Evolutionary conservation across 805 yeast genomes (phyloP).

Genomic region (Kodamaea hsintzibuensis): DNA sequence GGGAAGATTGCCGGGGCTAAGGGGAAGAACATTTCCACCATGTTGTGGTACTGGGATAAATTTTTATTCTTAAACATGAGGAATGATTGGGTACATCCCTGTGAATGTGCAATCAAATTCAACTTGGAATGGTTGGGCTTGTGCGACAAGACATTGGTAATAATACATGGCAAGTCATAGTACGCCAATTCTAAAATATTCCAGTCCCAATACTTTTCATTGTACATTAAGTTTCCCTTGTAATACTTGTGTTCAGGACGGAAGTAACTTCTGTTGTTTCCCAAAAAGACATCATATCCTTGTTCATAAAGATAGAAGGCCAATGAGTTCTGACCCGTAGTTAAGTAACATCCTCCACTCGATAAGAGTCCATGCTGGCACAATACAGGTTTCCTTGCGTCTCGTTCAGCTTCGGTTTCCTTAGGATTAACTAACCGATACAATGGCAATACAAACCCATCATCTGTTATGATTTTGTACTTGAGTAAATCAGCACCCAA

Average conservation of each 20-base stretch:
- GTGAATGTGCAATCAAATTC: slow-evolving; percentile 80
- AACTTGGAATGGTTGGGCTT: slow-evolving; percentile 47
- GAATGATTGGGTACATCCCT: slow-evolving; percentile 88
- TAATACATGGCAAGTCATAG: slow-evolving; percentile 73
- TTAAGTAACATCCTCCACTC: slow-evolving; percentile 80
- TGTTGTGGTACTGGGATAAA: slow-evolving; percentile 41
- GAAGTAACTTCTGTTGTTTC: slow-evolving; percentile 88
- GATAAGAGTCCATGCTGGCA: slow-evolving; percentile 86
- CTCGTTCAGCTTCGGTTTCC: slow-evolving; percentile 29
- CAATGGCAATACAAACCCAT: slow-evolving; percentile 73
- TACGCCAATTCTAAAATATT: slow-evolving; percentile 80
- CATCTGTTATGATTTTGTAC: slow-evolving; percentile 66
- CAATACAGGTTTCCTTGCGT: slow-evolving; percentile 59
- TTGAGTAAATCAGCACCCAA: slow-evolving; percentile 61
- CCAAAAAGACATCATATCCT: slow-evolving; percentile 89
- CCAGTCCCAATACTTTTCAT: slow-evolving; percentile 86
- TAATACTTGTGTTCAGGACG: slow-evolving; percentile 56
- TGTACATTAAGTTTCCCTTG: slow-evolving; percentile 38
- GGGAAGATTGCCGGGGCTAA: slow-evolving; percentile 92
- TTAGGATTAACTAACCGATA: slow-evolving; percentile 60
- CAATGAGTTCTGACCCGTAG: slow-evolving; percentile 78
- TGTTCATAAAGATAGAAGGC: slow-evolving; percentile 54
- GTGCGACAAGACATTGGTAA: slow-evolving; percentile 55
- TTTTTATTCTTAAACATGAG: slow-evolving; percentile 55
- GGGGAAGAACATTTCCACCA: slow-evolving; percentile 68